Percentiles rank a stretch among this genome's conserved stretches.
Evolutionary conservation across 2,329 filamentous ascomycete genomes (phyloP).

Genomic region (Penicillium sp.): DNA sequence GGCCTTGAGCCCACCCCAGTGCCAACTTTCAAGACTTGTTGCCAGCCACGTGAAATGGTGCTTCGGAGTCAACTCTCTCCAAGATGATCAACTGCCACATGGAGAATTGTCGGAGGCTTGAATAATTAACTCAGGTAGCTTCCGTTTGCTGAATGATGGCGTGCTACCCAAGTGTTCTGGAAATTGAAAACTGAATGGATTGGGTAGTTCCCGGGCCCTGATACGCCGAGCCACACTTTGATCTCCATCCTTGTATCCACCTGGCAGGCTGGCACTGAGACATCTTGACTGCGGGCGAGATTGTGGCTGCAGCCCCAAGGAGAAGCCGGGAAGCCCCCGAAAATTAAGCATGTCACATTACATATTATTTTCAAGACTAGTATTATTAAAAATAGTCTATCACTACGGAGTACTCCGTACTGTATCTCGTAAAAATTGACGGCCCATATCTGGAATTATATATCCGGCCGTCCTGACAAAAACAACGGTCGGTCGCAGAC

Average conservation of each 20-base stretch:
- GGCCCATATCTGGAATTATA: neutral
- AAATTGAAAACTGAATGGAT: neutral
- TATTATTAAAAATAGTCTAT: neutral
- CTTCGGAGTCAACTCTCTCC: conserved; percentile 10
- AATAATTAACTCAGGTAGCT: neutral
- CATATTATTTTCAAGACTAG: neutral
- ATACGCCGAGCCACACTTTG: conserved; percentile 22
- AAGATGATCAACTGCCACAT: conserved; percentile 21
- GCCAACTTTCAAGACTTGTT: conserved; percentile 10
- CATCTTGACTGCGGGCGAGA: conserved; percentile 22
- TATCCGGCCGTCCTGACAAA: neutral
- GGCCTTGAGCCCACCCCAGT: conserved; percentile 3
- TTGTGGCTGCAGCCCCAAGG: conserved; percentile 12
- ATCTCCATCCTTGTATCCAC: neutral
- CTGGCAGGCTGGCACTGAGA: conserved; percentile 9
- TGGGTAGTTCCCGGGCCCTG: neutral
- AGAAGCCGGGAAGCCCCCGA: neutral
- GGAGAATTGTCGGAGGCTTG: conserved; percentile 25
- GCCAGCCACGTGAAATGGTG: conserved; percentile 25
- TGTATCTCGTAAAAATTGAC: neutral
- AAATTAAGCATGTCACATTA: neutral
- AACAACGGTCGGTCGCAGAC: neutral
- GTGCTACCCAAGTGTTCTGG: neutral
- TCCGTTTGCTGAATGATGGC: neutral
- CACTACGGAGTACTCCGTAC: too few species aligned